These are phyloP conservation scores for Eleusine coracana DNA, from an alignment of 176 grass and related monocot species.

Conservation along the genomic window DNA sequence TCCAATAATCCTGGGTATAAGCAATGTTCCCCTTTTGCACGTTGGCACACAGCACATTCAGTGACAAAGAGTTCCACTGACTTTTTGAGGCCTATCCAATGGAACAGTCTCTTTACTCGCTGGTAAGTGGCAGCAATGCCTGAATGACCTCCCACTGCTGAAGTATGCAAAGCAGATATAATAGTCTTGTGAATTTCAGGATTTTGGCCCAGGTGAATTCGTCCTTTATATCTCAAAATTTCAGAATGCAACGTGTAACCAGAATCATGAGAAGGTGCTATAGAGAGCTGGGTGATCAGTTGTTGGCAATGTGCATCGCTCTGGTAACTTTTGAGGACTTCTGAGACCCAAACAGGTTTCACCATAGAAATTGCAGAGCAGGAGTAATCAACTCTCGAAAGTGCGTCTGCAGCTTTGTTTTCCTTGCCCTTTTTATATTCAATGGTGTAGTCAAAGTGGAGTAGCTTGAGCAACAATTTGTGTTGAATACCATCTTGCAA, in stretches of 20 bases:
- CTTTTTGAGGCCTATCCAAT: background rate
- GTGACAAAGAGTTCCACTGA: background rate
- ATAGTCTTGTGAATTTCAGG: accelerated
- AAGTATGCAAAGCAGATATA: background rate
- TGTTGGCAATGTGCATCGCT: background rate
- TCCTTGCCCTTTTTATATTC: background rate
- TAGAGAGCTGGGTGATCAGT: background rate
- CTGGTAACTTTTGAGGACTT: background rate
- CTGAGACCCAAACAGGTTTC: background rate
- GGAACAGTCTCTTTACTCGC: background rate
- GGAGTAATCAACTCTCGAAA: background rate
- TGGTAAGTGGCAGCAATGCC: background rate
- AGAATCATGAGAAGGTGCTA: background rate
- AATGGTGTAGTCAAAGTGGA: background rate
- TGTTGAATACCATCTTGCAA: background rate
- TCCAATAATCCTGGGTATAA: background rate
- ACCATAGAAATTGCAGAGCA: background rate
- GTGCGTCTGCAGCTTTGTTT: background rate
- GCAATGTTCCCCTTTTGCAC: background rate
- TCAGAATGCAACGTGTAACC: background rate
- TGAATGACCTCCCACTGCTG: background rate
- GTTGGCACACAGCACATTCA: background rate
- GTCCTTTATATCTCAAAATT: background rate
- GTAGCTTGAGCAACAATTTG: background rate
- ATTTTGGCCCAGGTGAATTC: background rate